A percentile compares a stretch with the other conserved stretches of the same genome.
Conservation (phyloP, 306 rosid genomes). For the Luffa acutangula region DNA sequence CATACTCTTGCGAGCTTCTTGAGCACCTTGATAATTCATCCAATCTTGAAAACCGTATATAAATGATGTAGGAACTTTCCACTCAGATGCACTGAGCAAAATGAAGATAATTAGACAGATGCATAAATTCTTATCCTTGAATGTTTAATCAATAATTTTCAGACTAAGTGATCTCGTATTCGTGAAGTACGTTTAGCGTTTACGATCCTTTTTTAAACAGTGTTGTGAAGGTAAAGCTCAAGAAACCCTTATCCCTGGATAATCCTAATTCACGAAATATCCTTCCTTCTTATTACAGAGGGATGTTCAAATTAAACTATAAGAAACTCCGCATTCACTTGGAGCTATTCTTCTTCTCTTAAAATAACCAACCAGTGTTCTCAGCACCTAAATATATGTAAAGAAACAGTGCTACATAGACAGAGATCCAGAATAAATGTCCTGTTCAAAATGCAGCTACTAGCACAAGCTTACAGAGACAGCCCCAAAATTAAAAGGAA, state of each 20-base stretch:
- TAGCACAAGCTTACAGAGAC: neutral
- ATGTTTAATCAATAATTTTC: neutral
- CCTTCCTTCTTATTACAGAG: neutral
- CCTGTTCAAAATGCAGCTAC: neutral
- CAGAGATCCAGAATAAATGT: neutral
- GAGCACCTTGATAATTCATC: constrained; percentile 87
- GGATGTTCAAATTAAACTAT: neutral
- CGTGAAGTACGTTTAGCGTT: neutral
- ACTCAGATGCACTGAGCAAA: constrained; percentile 59
- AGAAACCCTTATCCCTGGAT: neutral
- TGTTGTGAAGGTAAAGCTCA: neutral
- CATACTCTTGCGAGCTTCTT: constrained; percentile 86
- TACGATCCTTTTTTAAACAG: neutral
- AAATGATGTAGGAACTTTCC: constrained; percentile 95
- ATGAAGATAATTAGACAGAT: neutral
- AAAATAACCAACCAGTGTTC: neutral
- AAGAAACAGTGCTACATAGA: neutral
- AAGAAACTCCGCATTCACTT: neutral
- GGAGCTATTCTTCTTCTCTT: neutral
- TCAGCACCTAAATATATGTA: neutral
- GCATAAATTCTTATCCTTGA: neutral
- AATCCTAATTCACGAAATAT: neutral
- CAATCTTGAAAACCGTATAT: constrained; percentile 84
- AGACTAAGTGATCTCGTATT: neutral
- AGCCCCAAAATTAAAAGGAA: neutral